These are phyloP conservation scores for Nicotiana obtusifolia DNA, from an alignment of 257 asterid genomes.

Conservation along the genomic window DNA sequence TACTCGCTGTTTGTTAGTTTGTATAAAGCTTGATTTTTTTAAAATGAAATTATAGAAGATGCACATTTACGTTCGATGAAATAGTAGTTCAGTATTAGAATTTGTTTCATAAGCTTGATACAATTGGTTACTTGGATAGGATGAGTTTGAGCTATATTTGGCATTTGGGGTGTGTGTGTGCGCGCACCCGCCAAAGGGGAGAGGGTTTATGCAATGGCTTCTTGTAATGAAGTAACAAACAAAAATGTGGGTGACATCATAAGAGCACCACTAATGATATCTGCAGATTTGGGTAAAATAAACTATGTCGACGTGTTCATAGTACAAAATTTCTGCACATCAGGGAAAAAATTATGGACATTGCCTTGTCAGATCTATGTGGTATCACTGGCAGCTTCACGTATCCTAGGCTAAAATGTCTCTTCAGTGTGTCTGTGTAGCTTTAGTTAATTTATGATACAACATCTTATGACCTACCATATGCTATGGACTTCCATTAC, in stretches of 20 bases:
- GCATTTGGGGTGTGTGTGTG: neutral
- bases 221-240: neutral
- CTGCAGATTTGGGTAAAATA: neutral
- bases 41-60: neutral
- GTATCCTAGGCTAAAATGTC: neutral
- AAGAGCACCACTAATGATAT: neutral
- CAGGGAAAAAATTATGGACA: neutral
- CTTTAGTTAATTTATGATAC: neutral
- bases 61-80: neutral
- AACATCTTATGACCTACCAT: too few relatives aligned
- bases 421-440: neutral
- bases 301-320: neutral
- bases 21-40: neutral
- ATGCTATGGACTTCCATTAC: neutral
- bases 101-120: neutral
- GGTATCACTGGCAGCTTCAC: neutral
- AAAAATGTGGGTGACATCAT: neutral
- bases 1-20: conserved; percentile 10
- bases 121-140: too few relatives aligned
- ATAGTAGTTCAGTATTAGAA: neutral
- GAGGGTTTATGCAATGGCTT: neutral
- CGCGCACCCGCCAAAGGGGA: neutral
- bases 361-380: neutral
- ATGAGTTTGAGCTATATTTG: too few relatives aligned
- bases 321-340: neutral